Conservation (phyloP, 2,329 filamentous ascomycete species). For the Aspergillus chevalieri region DNA sequence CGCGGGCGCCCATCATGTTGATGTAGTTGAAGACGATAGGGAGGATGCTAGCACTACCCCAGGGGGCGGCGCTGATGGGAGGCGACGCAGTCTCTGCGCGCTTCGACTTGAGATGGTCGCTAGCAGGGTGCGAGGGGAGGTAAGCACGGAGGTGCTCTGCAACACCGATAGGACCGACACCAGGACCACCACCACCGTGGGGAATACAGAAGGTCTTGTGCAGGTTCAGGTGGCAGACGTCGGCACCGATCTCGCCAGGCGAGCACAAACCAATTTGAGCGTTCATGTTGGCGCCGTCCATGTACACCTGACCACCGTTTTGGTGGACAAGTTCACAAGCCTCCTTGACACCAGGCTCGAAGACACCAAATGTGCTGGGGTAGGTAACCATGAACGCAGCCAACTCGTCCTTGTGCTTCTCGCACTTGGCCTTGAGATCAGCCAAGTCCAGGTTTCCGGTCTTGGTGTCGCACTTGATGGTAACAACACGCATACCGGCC, state of each 20-base stretch:
- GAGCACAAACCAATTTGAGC: constrained; percentile 94
- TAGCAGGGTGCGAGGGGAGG: constrained; percentile 65
- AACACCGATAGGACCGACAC: constrained; percentile 89
- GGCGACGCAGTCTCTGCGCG: constrained; percentile 51
- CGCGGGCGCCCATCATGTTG: constrained; percentile 80
- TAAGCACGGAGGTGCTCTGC: constrained; percentile 71
- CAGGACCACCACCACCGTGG: constrained; percentile 88
- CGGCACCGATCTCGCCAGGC: constrained; percentile 88
- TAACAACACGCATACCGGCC: constrained; percentile 90
- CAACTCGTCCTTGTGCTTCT: constrained; percentile 77
- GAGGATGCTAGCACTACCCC: constrained; percentile 83
- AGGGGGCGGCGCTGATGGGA: constrained; percentile 69
- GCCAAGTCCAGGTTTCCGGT: constrained; percentile 85
- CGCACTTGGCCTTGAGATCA: constrained; percentile 81
- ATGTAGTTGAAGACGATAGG: constrained; percentile 96
- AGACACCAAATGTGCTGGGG: constrained; percentile 90
- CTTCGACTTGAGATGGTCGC: constrained; percentile 41
- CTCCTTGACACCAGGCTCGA: constrained; percentile 81
- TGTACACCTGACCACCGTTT: constrained; percentile 89
- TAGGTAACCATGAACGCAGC: constrained; percentile 97
- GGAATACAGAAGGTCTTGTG: constrained; percentile 99
- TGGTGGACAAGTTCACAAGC: constrained; percentile 80
- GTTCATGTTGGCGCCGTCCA: constrained; percentile 99
- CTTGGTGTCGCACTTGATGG: constrained; percentile 79
- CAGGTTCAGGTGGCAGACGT: constrained; percentile 93